These are phyloP conservation scores for Gryganskiella cystojenkinii DNA, from an alignment of 192 early-diverging fungal genomes.

Conservation along the genomic window DNA sequence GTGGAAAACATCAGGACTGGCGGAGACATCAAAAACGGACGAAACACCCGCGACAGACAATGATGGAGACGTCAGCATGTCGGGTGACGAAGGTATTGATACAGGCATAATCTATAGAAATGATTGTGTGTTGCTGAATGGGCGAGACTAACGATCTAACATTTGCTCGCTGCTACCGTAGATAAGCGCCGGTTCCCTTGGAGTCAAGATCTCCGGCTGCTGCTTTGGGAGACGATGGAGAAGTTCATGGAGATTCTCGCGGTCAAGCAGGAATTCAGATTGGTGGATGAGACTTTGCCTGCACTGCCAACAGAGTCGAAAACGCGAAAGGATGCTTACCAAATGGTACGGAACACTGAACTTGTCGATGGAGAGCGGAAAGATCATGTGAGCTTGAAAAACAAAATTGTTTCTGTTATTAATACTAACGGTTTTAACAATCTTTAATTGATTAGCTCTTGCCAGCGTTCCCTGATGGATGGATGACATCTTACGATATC, in stretches of 20 bases:
- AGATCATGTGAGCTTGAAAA: too few species aligned
- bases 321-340: slow-evolving; percentile 60
- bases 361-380: too few species aligned
- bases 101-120: background rate
- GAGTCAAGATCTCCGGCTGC: slow-evolving; percentile 39
- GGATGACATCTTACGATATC: slow-evolving; percentile 68
- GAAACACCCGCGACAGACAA: slow-evolving; percentile 21
- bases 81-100: slow-evolving; percentile 26
- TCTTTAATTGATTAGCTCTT: too few species aligned
- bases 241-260: slow-evolving; percentile 45
- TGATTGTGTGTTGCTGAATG: background rate
- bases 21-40: background rate
- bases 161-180: background rate
- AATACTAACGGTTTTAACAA: too few species aligned
- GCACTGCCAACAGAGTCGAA: slow-evolving; percentile 47
- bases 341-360: slow-evolving; percentile 59
- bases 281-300: slow-evolving; percentile 24
- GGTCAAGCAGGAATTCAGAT: slow-evolving; percentile 23
- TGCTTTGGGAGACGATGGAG: slow-evolving; percentile 51
- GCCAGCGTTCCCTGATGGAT: slow-evolving; percentile 55
- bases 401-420: too few species aligned
- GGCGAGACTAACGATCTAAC: too few species aligned
- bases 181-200: slow-evolving; percentile 26
- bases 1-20: slow-evolving; percentile 14
- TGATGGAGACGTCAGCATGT: slow-evolving; percentile 34